phyloP scores from a whole-genome alignment of 78 protist species.

The Dictyostelium brefeldianum region DNA sequence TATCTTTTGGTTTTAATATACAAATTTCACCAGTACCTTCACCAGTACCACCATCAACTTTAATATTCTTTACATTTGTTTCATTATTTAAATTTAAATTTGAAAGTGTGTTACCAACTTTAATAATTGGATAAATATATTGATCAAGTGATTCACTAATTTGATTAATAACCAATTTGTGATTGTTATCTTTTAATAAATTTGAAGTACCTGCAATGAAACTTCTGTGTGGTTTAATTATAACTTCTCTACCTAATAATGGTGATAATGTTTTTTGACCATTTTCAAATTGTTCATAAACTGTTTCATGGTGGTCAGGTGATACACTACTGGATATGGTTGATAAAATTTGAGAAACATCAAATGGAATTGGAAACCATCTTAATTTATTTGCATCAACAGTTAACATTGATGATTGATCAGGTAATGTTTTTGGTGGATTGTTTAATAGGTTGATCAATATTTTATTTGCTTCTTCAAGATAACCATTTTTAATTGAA shows the following conservation, averaged over 20 bases:
- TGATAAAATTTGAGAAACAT: slow-evolving; percentile 3
- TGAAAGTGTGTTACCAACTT: slow-evolving; percentile 6
- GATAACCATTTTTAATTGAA: not conserved
- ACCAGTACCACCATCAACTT: not conserved
- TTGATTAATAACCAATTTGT: no score
- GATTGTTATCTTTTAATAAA: not conserved
- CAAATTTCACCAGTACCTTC: not conserved
- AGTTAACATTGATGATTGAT: slow-evolving; percentile 53
- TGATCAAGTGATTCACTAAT: no score
- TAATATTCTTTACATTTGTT: slow-evolving; percentile 25
- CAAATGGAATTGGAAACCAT: slow-evolving; percentile 63
- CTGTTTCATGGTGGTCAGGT: no score
- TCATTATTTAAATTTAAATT: slow-evolving; percentile 17
- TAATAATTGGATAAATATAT: slow-evolving; percentile 25
- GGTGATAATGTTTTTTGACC: slow-evolving; percentile 13
- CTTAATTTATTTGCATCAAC: slow-evolving; percentile 12
- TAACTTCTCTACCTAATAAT: slow-evolving; percentile 18
- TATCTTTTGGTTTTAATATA: slow-evolving; percentile 17
- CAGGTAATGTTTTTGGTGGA: slow-evolving; percentile 50
- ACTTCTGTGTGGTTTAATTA: slow-evolving; percentile 38
- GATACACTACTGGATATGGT: not conserved
- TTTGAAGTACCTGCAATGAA: slow-evolving; percentile 20
- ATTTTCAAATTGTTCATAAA: not conserved
- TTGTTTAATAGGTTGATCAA: not conserved
- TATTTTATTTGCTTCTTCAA: slow-evolving; percentile 7